phyloP scores from a whole-genome alignment of 2,329 filamentous ascomycete genomes.

The Penicillium sp. region DNA sequence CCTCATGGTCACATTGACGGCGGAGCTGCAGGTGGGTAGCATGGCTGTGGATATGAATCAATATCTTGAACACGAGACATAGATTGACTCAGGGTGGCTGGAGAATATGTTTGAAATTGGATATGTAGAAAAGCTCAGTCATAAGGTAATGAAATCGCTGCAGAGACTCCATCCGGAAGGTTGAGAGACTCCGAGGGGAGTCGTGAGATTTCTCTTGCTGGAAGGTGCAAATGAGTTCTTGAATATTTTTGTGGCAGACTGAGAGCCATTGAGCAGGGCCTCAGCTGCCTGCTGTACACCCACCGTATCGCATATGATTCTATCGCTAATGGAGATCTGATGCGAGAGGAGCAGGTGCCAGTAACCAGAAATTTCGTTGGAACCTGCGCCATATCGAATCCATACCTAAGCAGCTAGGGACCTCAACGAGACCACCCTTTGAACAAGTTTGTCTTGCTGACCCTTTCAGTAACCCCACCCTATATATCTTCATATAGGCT shows the following conservation, averaged over 20 bases:
- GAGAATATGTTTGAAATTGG: background rate
- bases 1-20: constrained; percentile 3
- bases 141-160: background rate
- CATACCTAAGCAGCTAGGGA: background rate
- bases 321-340: background rate
- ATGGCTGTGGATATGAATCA: background rate
- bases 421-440: too few species aligned
- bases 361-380: background rate
- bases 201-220: background rate
- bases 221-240: background rate
- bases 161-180: background rate
- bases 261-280: background rate
- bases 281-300: background rate
- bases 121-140: background rate
- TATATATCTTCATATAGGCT: background rate
- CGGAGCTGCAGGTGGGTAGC: background rate
- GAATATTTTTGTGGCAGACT: background rate
- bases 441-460: too few species aligned
- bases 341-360: background rate
- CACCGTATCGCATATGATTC: background rate
- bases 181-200: background rate
- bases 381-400: background rate
- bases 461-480: too few species aligned
- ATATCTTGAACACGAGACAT: background rate
- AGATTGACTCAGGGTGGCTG: background rate